Evolutionary conservation across 768 basidiomycete genomes (phyloP).

Genomic region (Serendipita sp.): DNA sequence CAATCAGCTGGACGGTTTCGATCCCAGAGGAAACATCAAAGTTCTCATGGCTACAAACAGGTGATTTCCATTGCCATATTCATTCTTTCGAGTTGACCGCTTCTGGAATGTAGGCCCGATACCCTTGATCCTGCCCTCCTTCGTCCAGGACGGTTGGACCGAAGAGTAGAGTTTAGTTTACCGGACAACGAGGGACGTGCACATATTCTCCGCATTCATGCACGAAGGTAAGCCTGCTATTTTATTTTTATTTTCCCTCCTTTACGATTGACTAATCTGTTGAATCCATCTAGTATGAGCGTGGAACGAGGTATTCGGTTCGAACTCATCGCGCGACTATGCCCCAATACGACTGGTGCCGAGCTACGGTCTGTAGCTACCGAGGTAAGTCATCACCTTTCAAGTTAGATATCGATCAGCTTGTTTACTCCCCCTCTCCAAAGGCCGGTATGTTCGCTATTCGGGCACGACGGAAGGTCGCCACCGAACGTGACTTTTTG

Average conservation of each 20-base stretch:
- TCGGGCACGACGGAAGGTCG: constrained; percentile 87
- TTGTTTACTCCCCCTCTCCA: not conserved
- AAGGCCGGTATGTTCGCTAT: constrained; percentile 99
- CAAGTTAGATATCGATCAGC: too few species aligned
- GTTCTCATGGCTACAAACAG: constrained; percentile 98
- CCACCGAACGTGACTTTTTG: constrained; percentile 92
- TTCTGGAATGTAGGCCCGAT: constrained; percentile 51
- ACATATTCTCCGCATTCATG: constrained; percentile 93
- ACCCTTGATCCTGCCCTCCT: constrained; percentile 93
- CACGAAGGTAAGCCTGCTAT: constrained; percentile 48
- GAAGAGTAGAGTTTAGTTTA: constrained; percentile 89
- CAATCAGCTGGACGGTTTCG: constrained; percentile 97
- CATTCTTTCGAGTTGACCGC: constrained; percentile 6
- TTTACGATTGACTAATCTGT: not conserved
- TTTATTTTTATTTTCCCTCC: not conserved
- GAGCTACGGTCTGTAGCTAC: constrained; percentile 94
- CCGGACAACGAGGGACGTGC: constrained; percentile 94
- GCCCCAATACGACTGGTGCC: constrained; percentile 98
- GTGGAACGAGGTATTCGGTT: constrained; percentile 94
- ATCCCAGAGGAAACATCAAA: constrained; percentile 98
- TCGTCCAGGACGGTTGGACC: constrained; percentile 88
- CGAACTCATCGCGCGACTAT: constrained; percentile 89
- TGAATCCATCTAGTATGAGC: constrained; percentile 54
- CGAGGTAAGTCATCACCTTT: constrained; percentile 36
- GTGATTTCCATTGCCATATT: constrained; percentile 25